phyloP scores from a whole-genome alignment of 2,329 filamentous ascomycete species.

The Cladophialophora exuberans region DNA sequence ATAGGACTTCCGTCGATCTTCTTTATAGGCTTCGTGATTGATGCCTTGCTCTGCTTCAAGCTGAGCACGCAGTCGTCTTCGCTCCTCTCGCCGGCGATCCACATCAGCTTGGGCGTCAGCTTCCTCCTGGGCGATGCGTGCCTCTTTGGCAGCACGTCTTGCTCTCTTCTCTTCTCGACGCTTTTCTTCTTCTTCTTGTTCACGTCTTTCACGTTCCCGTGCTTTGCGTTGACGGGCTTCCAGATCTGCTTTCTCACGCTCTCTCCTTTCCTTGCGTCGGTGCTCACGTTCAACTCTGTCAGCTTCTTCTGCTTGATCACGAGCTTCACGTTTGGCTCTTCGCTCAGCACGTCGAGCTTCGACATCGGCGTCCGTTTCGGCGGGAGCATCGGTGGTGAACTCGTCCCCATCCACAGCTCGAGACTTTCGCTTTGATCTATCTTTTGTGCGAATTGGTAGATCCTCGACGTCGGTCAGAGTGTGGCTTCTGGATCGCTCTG shows the following conservation, averaged over 20 bases:
- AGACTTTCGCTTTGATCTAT: conserved; percentile 43
- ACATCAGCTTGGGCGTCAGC: conserved; percentile 40
- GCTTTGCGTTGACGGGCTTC: conserved; percentile 48
- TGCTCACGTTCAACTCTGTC: conserved; percentile 40
- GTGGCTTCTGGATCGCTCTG: conserved; percentile 33
- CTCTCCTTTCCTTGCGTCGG: conserved; percentile 46
- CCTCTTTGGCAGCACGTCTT: conserved; percentile 47
- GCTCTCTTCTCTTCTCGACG: conserved; percentile 63
- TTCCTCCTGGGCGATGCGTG: conserved; percentile 38
- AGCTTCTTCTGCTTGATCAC: conserved; percentile 44
- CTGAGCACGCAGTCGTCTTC: conserved; percentile 30
- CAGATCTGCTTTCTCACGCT: conserved; percentile 61
- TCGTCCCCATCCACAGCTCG: conserved; percentile 56
- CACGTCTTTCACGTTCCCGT: conserved; percentile 53
- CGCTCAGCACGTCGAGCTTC: conserved; percentile 67
- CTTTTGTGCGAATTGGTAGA: conserved; percentile 35
- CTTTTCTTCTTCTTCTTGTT: conserved; percentile 60
- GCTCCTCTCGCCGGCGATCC: conserved; percentile 44
- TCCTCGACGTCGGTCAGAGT: conserved; percentile 33
- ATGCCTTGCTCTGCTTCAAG: conserved; percentile 31
- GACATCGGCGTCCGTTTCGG: conserved; percentile 58
- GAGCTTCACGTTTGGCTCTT: conserved; percentile 56
- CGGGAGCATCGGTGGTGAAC: conserved; percentile 49
- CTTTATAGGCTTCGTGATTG: conserved; percentile 27
- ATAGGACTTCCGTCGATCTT: conserved; percentile 40